These are phyloP conservation scores for Metrosideros polymorpha DNA, from an alignment of 441 rosid genomes.

Conservation along the genomic window DNA sequence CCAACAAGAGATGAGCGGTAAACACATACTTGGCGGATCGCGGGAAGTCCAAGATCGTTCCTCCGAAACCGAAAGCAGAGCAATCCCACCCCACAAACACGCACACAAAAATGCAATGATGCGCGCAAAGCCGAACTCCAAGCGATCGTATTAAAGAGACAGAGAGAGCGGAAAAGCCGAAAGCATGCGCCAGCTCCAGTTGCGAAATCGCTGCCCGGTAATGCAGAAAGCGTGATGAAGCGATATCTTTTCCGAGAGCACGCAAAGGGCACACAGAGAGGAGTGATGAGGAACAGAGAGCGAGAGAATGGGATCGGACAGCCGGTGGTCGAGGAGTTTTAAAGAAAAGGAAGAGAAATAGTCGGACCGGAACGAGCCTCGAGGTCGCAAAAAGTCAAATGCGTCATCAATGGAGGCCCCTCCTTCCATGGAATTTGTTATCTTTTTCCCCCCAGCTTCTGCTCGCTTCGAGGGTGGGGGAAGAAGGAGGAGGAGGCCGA, in stretches of 20 bases:
- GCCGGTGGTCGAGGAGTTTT: neutral
- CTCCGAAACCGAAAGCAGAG: neutral
- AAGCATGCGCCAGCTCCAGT: neutral
- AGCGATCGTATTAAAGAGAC: neutral
- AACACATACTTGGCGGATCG: neutral
- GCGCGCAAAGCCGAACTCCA: neutral
- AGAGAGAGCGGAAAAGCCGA: neutral
- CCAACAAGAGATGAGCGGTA: neutral
- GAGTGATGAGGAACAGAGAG: neutral
- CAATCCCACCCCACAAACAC: neutral
- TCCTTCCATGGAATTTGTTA: neutral
- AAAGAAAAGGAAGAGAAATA: neutral
- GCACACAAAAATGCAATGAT: neutral
- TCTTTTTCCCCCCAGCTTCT: neutral
- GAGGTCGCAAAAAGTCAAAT: slow-evolving; percentile 27
- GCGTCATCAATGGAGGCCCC: neutral
- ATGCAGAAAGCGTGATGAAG: slow-evolving; percentile 14
- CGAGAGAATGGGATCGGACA: slow-evolving; percentile 4
- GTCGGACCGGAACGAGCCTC: slow-evolving; percentile 3
- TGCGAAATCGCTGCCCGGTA: neutral
- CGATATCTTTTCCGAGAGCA: slow-evolving; percentile 30
- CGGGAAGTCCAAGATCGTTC: neutral
- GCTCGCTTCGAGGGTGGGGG: neutral
- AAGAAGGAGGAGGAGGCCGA: neutral
- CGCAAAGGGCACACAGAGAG: slow-evolving; percentile 43